A percentile compares a stretch with the other conserved stretches of the same genome.
phyloP scores from a whole-genome alignment of 768 basidiomycete species.

The Tulasnella sp. region DNA sequence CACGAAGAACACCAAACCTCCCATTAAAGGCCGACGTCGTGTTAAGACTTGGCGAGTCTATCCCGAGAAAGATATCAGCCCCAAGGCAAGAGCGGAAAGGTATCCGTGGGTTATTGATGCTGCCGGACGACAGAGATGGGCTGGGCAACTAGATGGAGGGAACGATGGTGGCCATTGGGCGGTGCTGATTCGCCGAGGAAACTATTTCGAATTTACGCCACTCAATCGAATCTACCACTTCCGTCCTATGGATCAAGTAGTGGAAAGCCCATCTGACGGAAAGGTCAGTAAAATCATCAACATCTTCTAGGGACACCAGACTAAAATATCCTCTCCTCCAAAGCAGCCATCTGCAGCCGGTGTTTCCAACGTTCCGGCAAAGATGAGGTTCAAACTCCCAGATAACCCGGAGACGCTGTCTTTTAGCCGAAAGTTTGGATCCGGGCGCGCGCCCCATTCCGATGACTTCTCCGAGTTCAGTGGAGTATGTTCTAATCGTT shows the following conservation, averaged over 20 bases:
- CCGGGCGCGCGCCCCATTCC: not conserved
- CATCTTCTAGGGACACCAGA: not conserved
- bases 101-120: not conserved
- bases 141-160: not conserved
- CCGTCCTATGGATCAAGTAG: not conserved
- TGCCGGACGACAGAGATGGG: not conserved
- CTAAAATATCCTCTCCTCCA: not conserved
- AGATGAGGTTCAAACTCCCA: not conserved
- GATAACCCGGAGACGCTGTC: not conserved
- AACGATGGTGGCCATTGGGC: not conserved
- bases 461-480: not conserved
- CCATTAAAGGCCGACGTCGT: not conserved
- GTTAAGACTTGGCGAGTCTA: not conserved
- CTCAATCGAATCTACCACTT: not conserved
- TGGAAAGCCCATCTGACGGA: not conserved
- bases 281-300: not conserved
- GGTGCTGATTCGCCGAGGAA: not conserved
- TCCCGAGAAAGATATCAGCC: not conserved
- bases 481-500: not conserved
- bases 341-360: not conserved
- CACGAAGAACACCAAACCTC: not conserved
- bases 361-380: not conserved
- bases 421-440: not conserved
- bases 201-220: not conserved
- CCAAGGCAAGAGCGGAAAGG: not conserved